Evolutionary conservation across 441 rosid species (phyloP).

Genomic region (Euphorbia celastroides): DNA sequence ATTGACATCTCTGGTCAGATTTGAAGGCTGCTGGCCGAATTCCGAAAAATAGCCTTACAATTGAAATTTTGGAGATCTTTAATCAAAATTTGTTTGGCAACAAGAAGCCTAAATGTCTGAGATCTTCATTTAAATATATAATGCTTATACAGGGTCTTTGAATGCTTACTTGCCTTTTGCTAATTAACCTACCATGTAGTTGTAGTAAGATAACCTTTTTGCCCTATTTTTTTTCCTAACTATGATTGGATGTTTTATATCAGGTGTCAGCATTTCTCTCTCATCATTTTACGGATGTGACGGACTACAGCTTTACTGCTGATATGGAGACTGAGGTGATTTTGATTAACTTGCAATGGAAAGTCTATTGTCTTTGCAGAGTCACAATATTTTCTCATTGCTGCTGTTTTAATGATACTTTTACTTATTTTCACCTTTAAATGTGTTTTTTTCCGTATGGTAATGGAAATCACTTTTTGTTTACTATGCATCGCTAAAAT

Average conservation of each 20-base stretch:
- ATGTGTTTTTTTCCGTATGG: no score
- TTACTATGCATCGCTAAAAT: background rate
- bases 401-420: background rate
- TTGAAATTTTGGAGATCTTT: background rate
- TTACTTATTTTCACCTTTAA: background rate
- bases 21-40: background rate
- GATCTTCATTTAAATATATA: background rate
- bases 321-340: slow-evolving; percentile 97
- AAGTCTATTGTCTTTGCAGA: background rate
- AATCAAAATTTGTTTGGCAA: background rate
- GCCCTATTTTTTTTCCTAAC: slow-evolving; percentile 8
- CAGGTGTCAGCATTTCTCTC: slow-evolving; percentile 97
- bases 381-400: background rate
- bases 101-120: background rate
- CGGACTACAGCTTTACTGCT: slow-evolving; percentile 96
- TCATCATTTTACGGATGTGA: slow-evolving; percentile 84
- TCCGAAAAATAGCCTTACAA: background rate
- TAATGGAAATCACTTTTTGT: background rate
- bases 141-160: background rate
- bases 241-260: slow-evolving; percentile 12
- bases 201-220: background rate
- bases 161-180: background rate
- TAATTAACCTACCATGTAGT: slow-evolving; percentile 1
- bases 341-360: slow-evolving; percentile 12
- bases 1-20: background rate